These are phyloP conservation scores for Phtheirospermum japonicum DNA, from an alignment of 257 asterid species.

Conservation along the genomic window DNA sequence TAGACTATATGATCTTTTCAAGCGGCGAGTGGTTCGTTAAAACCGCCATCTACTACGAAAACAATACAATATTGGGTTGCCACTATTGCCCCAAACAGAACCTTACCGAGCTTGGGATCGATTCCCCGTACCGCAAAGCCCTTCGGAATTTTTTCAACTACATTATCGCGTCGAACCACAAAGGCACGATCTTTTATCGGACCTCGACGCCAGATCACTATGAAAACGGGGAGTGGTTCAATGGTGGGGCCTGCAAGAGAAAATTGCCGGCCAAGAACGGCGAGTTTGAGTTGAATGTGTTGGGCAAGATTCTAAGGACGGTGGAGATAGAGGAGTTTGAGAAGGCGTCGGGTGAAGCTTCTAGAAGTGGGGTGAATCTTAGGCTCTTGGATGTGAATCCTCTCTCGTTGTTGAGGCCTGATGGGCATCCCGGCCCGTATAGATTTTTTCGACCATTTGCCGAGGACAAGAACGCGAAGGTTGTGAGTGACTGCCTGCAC, in stretches of 20 bases:
- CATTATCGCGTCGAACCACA: constrained; percentile 47
- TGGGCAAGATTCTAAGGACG: constrained; percentile 37
- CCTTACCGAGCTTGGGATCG: constrained; percentile 53
- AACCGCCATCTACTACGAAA: constrained; percentile 54
- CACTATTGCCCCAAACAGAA: constrained; percentile 67
- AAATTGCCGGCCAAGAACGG: constrained; percentile 58
- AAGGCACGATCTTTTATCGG: constrained; percentile 51
- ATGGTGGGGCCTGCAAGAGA: constrained; percentile 65
- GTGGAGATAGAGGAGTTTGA: constrained; percentile 54
- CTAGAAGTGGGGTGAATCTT: constrained; percentile 52
- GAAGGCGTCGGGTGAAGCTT: constrained; percentile 43
- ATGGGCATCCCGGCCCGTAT: constrained; percentile 77
- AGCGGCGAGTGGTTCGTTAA: constrained; percentile 76
- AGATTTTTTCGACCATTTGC: constrained; percentile 55
- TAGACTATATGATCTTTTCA: constrained; percentile 62
- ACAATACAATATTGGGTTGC: constrained; percentile 55
- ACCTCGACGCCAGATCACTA: constrained; percentile 69
- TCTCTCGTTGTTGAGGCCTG: constrained; percentile 65
- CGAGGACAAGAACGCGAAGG: constrained; percentile 40
- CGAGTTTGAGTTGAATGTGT: constrained; percentile 38
- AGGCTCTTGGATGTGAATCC: constrained; percentile 52
- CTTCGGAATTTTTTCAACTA: constrained; percentile 44
- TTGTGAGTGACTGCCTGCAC: constrained; percentile 66
- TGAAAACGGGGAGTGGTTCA: constrained; percentile 71
- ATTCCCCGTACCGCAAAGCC: constrained; percentile 51